A percentile compares a stretch with the other conserved stretches of the same genome.
Evolutionary conservation across 495 filamentous ascomycete species (phyloP).

Genomic region (Parmelia sp.): DNA sequence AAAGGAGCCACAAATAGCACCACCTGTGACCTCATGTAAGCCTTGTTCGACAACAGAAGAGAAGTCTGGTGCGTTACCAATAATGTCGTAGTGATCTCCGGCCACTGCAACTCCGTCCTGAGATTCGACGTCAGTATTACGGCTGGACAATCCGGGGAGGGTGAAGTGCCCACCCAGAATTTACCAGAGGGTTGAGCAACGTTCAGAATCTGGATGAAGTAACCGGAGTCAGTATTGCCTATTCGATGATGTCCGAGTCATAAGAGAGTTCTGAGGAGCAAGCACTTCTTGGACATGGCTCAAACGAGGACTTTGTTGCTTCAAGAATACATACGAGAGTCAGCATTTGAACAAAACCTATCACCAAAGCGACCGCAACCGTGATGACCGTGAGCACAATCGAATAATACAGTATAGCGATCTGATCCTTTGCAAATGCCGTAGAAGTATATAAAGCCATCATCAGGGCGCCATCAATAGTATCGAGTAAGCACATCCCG

Average conservation of each 20-base stretch:
- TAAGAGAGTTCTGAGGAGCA: not conserved
- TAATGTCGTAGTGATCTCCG: slow-evolving; percentile 77
- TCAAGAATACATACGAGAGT: slow-evolving; percentile 41
- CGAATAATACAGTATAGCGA: slow-evolving; percentile 90
- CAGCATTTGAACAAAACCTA: slow-evolving; percentile 79
- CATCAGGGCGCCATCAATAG: slow-evolving; percentile 89
- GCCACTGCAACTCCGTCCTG: slow-evolving; percentile 64
- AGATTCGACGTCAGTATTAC: not conserved
- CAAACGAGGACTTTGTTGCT: not conserved
- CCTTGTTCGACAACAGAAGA: not conserved
- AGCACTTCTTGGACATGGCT: not conserved
- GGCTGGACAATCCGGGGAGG: not conserved
- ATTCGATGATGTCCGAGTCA: not conserved
- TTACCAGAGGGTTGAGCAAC: slow-evolving; percentile 62
- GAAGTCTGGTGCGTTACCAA: slow-evolving; percentile 44
- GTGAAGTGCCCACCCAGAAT: slow-evolving; percentile 57
- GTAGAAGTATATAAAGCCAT: slow-evolving; percentile 84
- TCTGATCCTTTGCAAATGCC: slow-evolving; percentile 62
- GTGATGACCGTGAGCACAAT: slow-evolving; percentile 83
- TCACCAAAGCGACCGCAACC: slow-evolving; percentile 77
- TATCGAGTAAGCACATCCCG: slow-evolving; percentile 89
- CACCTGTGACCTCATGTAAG: slow-evolving; percentile 34
- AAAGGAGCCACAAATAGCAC: slow-evolving; percentile 76
- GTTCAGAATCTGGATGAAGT: slow-evolving; percentile 44
- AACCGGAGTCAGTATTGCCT: not conserved